phyloP scores from a whole-genome alignment of 2,329 filamentous ascomycete species.

The Aspergillus quadricinctus region DNA sequence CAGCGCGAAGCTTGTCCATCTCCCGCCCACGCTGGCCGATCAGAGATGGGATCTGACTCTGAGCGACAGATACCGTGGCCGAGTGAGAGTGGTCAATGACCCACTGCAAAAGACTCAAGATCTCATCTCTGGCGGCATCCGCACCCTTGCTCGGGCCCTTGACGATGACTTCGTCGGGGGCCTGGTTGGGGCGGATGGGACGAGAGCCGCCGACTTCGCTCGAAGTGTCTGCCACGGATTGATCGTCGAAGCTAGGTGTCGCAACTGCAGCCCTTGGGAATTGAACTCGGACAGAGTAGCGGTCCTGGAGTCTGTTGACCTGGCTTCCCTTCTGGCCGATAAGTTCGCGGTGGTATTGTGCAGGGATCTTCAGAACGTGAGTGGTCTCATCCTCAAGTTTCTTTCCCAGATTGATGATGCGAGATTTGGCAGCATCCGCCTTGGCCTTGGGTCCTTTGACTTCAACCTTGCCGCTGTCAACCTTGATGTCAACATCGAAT shows the following conservation, averaged over 20 bases:
- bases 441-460: slow-evolving; percentile 95
- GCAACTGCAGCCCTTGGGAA: slow-evolving; percentile 67
- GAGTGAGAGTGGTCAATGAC: slow-evolving; percentile 81
- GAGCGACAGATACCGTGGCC: slow-evolving; percentile 76
- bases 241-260: slow-evolving; percentile 58
- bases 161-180: slow-evolving; percentile 81
- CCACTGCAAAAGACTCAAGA: slow-evolving; percentile 83
- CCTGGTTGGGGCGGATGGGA: slow-evolving; percentile 66
- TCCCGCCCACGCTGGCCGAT: slow-evolving; percentile 87
- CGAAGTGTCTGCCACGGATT: slow-evolving; percentile 62
- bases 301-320: slow-evolving; percentile 86
- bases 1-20: slow-evolving; percentile 82
- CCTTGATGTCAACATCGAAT: slow-evolving; percentile 74
- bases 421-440: slow-evolving; percentile 76
- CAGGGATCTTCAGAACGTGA: slow-evolving; percentile 81
- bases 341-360: slow-evolving; percentile 89
- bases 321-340: slow-evolving; percentile 84
- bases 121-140: slow-evolving; percentile 85
- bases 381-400: slow-evolving; percentile 88
- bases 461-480: slow-evolving; percentile 90
- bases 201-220: slow-evolving; percentile 60
- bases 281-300: slow-evolving; percentile 92
- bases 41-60: slow-evolving; percentile 86
- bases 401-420: slow-evolving; percentile 74
- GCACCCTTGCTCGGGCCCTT: slow-evolving; percentile 90